Percentiles rank a stretch among this genome's conserved stretches.
phyloP scores from a whole-genome alignment of 1,284 basidiomycete species.

The Golubevia pallescens region DNA sequence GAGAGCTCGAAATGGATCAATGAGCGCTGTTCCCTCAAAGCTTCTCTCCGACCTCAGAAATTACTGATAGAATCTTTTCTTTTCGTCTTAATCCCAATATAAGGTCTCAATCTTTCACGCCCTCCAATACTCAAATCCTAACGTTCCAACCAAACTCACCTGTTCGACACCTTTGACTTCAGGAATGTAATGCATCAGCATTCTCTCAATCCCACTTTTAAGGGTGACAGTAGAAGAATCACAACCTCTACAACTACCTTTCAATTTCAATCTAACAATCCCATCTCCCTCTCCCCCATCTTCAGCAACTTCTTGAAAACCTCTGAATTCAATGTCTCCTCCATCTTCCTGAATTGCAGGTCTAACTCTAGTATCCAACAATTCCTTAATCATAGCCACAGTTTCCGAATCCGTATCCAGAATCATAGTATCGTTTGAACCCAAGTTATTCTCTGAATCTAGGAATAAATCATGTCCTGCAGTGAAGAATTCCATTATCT shows the following conservation, averaged over 20 bases:
- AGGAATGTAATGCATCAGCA: constrained; percentile 99
- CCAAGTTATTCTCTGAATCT: constrained; percentile 70
- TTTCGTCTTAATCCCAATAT: background rate
- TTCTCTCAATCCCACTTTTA: constrained; percentile 93
- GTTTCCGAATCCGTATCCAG: constrained; percentile 95
- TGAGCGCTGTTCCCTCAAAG: background rate
- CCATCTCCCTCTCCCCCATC: constrained; percentile 67
- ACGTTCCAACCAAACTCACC: constrained; percentile 68
- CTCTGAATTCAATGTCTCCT: constrained; percentile 84
- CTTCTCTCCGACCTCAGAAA: background rate
- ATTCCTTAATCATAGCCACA: constrained; percentile 98
- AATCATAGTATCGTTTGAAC: constrained; percentile 92
- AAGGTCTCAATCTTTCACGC: background rate
- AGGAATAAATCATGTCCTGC: constrained; percentile 84
- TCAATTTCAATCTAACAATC: constrained; percentile 79
- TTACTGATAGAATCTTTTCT: background rate
- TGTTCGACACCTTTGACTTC: constrained; percentile 97
- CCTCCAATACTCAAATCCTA: background rate
- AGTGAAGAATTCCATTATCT: constrained; percentile 96
- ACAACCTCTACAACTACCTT: constrained; percentile 95
- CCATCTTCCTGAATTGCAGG: constrained; percentile 97
- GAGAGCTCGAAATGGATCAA: background rate
- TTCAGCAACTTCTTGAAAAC: constrained; percentile 74
- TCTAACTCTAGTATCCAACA: constrained; percentile 90
- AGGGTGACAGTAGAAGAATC: constrained; percentile 89